phyloP scores from a whole-genome alignment of 331 rosid species.

The Dryas integrifolia region DNA sequence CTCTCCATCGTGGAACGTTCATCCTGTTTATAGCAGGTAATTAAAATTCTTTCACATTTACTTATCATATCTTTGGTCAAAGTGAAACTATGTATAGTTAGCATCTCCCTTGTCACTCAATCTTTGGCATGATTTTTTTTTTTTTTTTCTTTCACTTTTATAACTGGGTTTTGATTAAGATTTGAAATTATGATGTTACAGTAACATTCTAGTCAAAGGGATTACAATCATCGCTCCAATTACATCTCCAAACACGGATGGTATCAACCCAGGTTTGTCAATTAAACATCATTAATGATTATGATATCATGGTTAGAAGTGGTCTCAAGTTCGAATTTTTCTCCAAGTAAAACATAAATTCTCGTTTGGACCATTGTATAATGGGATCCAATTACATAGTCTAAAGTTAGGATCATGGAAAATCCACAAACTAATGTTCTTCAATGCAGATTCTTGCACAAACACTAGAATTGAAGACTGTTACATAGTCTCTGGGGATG shows the following conservation, averaged over 20 bases:
- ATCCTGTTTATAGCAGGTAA: constrained; percentile 55
- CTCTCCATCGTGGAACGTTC: constrained; percentile 54
- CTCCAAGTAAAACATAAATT: too few relatives aligned
- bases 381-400: background rate
- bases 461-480: constrained; percentile 52
- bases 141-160: background rate
- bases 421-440: background rate
- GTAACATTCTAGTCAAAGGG: constrained; percentile 48
- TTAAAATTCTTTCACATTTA: background rate
- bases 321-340: too few relatives aligned
- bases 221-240: constrained; percentile 53
- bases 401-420: too few relatives aligned
- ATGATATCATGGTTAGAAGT: too few relatives aligned
- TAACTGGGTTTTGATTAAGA: background rate
- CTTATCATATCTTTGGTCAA: background rate
- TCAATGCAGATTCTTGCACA: constrained; percentile 49
- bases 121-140: background rate
- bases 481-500: constrained; percentile 53
- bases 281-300: background rate
- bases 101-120: too few relatives aligned
- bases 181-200: constrained; percentile 18
- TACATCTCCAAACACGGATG: constrained; percentile 54
- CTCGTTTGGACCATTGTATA: background rate
- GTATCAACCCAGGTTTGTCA: constrained; percentile 51
- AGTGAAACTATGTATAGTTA: background rate